Conservation (phyloP, 148 eudicot genomes). For the Fagopyrum esculentum region DNA sequence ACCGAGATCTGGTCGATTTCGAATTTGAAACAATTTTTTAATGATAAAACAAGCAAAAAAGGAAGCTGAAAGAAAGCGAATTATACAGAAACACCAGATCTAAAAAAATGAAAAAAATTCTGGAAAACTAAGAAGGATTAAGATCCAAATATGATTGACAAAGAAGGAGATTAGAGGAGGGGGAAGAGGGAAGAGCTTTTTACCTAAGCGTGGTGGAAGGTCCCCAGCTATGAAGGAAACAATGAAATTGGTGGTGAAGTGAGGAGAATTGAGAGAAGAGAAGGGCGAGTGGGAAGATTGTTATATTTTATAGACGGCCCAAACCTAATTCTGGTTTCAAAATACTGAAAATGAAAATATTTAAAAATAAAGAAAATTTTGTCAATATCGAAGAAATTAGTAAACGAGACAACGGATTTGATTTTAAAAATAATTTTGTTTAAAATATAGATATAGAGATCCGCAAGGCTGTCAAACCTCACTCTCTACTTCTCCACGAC, state of each 20-base stretch:
- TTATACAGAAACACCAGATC: background rate
- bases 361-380: background rate
- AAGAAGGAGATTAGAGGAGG: background rate
- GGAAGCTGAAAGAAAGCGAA: background rate
- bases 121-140: background rate
- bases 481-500: background rate
- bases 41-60: too few relatives aligned
- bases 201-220: background rate
- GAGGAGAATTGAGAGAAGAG: background rate
- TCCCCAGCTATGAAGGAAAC: background rate
- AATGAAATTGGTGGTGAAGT: background rate
- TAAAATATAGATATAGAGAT: too few relatives aligned
- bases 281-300: background rate
- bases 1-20: slow-evolving; percentile 1
- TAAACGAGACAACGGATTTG: too few relatives aligned
- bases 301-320: background rate
- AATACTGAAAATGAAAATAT: background rate
- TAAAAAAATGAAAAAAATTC: background rate
- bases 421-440: background rate
- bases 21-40: background rate
- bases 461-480: background rate
- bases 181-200: background rate
- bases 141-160: background rate
- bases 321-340: background rate
- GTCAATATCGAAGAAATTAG: too few relatives aligned